Percentiles rank a stretch among this genome's conserved stretches.
These are phyloP conservation scores for Clavispora phyllophila DNA, from an alignment of 805 yeast species.

Conservation along the genomic window DNA sequence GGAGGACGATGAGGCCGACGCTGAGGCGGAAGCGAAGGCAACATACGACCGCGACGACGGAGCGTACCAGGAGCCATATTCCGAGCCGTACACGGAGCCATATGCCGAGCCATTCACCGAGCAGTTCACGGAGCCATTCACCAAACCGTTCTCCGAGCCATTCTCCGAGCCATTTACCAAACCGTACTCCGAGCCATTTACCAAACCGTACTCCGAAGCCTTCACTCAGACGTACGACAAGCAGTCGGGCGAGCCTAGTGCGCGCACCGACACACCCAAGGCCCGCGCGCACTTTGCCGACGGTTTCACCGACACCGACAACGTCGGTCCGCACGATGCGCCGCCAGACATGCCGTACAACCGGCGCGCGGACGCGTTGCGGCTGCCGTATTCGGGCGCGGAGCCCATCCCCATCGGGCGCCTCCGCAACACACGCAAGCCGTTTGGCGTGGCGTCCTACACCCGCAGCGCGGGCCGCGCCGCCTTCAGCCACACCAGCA, in stretches of 20 bases:
- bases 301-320: conserved; percentile 38
- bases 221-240: no score
- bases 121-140: not conserved
- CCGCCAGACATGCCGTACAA: conserved; percentile 24
- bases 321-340: conserved; percentile 20
- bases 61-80: not conserved
- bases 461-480: conserved; percentile 17
- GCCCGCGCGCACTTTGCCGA: not conserved
- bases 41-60: no score
- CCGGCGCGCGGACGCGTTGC: conserved; percentile 40
- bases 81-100: not conserved
- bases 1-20: conserved; percentile 34
- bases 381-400: conserved; percentile 33
- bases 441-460: conserved; percentile 63
- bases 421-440: conserved; percentile 46
- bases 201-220: no score
- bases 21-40: conserved; percentile 17
- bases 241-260: no score
- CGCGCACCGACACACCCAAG: no score
- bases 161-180: not conserved
- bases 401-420: conserved; percentile 38
- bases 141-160: not conserved
- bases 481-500: conserved; percentile 9
- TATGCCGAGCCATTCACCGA: not conserved
- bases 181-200: not conserved